Conservation (phyloP, 495 filamentous ascomycete genomes). For the Platismatia glauca region DNA sequence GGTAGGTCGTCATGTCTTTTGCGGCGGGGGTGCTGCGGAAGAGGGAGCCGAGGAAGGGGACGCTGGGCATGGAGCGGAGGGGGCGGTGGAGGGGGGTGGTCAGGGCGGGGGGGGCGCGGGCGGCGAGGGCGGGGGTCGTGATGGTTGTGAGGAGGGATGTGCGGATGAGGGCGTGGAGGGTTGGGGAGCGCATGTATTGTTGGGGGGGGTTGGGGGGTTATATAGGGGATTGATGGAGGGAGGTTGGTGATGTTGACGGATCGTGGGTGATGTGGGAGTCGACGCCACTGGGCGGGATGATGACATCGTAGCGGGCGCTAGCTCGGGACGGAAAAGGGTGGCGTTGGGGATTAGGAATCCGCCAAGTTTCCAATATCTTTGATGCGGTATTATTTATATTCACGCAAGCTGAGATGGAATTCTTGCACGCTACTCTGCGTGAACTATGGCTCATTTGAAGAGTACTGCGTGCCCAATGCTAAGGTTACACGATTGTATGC, state of each 20-base stretch:
- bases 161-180: slow-evolving; percentile 43
- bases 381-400: too few species aligned
- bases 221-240: neutral
- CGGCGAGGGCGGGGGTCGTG: slow-evolving; percentile 4
- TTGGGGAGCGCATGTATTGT: slow-evolving; percentile 49
- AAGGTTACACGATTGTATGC: neutral
- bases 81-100: slow-evolving; percentile 28
- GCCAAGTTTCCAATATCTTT: neutral
- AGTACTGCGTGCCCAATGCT: too few species aligned
- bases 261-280: neutral
- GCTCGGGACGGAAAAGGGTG: neutral
- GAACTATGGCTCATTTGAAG: too few species aligned
- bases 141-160: slow-evolving; percentile 38
- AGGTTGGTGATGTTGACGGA: neutral
- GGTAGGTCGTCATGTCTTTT: slow-evolving; percentile 60
- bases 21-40: slow-evolving; percentile 49
- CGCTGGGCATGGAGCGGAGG: slow-evolving; percentile 53
- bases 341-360: neutral
- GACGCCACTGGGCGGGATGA: slow-evolving; percentile 10
- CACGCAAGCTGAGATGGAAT: too few species aligned
- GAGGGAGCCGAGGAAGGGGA: slow-evolving; percentile 72
- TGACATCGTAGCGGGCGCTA: slow-evolving; percentile 7
- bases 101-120: slow-evolving; percentile 26
- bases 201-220: neutral
- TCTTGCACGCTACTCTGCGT: too few species aligned